phyloP scores from a whole-genome alignment of 352 stramenopile genomes.

The Phytophthora podocarpi region DNA sequence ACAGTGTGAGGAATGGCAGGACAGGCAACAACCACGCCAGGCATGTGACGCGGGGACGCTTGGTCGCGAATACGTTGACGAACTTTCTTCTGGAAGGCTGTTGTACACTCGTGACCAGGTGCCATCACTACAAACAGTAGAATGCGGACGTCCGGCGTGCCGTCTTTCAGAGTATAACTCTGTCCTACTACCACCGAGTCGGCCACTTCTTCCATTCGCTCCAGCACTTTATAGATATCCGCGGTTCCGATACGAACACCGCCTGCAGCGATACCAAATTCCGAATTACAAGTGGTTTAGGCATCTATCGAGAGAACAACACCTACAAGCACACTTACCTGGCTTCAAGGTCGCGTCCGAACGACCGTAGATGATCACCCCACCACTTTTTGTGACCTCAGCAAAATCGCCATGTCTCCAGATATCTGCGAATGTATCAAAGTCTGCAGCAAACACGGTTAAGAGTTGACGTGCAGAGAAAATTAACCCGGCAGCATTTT shows the following conservation, averaged over 20 bases:
- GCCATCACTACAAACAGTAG: slow-evolving; percentile 75
- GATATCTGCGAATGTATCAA: slow-evolving; percentile 75
- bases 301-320: no score
- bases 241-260: slow-evolving; percentile 81
- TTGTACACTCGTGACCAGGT: slow-evolving; percentile 41
- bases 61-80: slow-evolving; percentile 59
- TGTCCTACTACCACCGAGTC: slow-evolving; percentile 79
- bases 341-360: slow-evolving; percentile 83
- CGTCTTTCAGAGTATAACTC: slow-evolving; percentile 63
- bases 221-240: slow-evolving; percentile 84
- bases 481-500: neutral
- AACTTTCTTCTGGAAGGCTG: slow-evolving; percentile 60
- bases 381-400: slow-evolving; percentile 62
- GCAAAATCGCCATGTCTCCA: slow-evolving; percentile 88
- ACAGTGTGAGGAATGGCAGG: slow-evolving; percentile 81
- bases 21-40: slow-evolving; percentile 58
- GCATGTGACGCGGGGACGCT: slow-evolving; percentile 73
- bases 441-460: no score
- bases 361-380: slow-evolving; percentile 78
- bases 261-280: slow-evolving; percentile 14
- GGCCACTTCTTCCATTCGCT: slow-evolving; percentile 62
- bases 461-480: no score
- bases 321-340: no score
- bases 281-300: no score
- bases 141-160: slow-evolving; percentile 74